Evolutionary conservation across 352 stramenopile species (phyloP), one percentile per base, ranked within the genome.

Genomic region (Globisporangium nodosum): DNA sequence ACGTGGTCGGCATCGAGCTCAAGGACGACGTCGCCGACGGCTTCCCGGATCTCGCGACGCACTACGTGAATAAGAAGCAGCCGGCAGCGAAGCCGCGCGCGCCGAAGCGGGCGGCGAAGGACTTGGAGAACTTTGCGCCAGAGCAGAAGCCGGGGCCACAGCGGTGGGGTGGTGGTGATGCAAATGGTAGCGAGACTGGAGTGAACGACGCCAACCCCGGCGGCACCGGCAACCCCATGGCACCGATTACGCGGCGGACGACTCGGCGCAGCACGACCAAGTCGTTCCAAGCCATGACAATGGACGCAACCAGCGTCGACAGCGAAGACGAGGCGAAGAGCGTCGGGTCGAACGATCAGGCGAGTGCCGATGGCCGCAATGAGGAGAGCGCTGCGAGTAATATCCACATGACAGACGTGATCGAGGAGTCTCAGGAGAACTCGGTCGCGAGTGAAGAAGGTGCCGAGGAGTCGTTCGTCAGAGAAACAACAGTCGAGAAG

Each of bases 1-100:
- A 85, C 50, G 77, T 86, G 33, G 92, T 86, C 40, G 79, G 76
- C 12, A 81, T 84, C 58, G 74, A 81, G 3, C 45, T 67, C 16
- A 64, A 77, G 39, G 71, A 88, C 39, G 73, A 90, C 57, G 69
- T 72, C 2, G 69, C 64, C 8, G 81, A 91, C 49, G 64, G 76
- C 0, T 87, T 89, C 40, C 69, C 69, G 12, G 57, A 81, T 13
- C 80, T 83, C 30, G 61, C 70, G 11, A 66, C 47, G 3, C 78
- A 87, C 48, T 87, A 88, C 51, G 64, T 56, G 27, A 65, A 56
- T 31, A 78, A 85, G 58, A 73, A 73, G 60, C 31, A 63, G 39
- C 3, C 63, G 2, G 50, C 65, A 5, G 61, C 61, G n/a, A 87
- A 80, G 54, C 55, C 64, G 12, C 68, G 58, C 12, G 45, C 60